These are phyloP conservation scores for Panicum hallii DNA, from an alignment of 202 grass and related monocot species.

Conservation along the genomic window DNA sequence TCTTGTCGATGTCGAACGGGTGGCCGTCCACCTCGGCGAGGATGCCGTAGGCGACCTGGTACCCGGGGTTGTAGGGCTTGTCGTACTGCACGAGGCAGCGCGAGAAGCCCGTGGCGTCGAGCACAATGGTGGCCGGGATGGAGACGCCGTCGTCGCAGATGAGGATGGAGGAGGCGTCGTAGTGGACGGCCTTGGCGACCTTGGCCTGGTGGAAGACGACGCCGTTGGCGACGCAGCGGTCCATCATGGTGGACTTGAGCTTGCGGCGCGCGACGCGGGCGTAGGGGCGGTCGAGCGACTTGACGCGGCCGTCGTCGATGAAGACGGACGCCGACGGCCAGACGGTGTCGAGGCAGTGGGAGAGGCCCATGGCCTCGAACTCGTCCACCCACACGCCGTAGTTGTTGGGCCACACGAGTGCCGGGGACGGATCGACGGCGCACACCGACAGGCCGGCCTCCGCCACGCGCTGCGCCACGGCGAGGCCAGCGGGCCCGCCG, in stretches of 20 bases:
- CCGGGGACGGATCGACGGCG: conserved; percentile 85
- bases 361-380: conserved; percentile 92
- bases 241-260: conserved; percentile 92
- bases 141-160: conserved; percentile 85
- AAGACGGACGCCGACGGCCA: conserved; percentile 84
- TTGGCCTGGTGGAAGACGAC: conserved; percentile 89
- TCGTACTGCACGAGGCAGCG: conserved; percentile 89
- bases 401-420: conserved; percentile 91
- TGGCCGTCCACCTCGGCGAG: conserved; percentile 91
- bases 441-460: conserved; percentile 87
- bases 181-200: conserved; percentile 73
- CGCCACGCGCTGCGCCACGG: conserved; percentile 87
- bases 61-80: conserved; percentile 88
- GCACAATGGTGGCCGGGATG: conserved; percentile 73
- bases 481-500: conserved; percentile 82
- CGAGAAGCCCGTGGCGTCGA: conserved; percentile 94
- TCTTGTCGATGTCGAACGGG: conserved; percentile 96
- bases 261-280: conserved; percentile 82
- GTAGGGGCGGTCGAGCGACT: conserved; percentile 78
- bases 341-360: conserved; percentile 86
- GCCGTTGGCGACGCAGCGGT: conserved; percentile 73
- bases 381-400: conserved; percentile 99
- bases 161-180: conserved; percentile 71
- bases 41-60: conserved; percentile 95
- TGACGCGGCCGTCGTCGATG: conserved; percentile 49